phyloP scores from a whole-genome alignment of 75 land plant species.

The Pinus tabuliformis region DNA sequence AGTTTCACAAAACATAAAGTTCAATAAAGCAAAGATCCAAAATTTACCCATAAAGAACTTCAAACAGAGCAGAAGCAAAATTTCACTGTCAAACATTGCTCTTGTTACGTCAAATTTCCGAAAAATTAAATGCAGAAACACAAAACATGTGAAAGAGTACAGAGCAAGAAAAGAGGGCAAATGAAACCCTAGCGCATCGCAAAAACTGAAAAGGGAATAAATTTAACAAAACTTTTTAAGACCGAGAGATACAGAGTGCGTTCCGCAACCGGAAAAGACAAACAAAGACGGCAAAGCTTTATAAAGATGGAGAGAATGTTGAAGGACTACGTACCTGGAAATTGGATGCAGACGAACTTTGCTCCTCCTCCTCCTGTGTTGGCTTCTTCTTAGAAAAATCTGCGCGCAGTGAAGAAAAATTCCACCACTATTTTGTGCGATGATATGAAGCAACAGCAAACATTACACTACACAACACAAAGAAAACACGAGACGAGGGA shows the following conservation, averaged over 20 bases:
- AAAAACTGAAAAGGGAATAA: not conserved
- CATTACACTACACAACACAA: not conserved
- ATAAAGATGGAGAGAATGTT: not conserved
- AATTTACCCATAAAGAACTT: not conserved
- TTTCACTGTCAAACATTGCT: not conserved
- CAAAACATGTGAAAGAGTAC: not conserved
- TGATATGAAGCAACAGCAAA: too few species aligned
- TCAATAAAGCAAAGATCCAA: not conserved
- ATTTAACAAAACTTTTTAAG: not conserved
- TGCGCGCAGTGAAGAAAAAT: not conserved
- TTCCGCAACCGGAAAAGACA: not conserved
- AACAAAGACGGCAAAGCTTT: not conserved
- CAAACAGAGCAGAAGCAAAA: not conserved
- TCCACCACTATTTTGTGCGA: too few species aligned
- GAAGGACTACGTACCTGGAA: not conserved
- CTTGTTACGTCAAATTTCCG: not conserved
- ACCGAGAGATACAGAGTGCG: not conserved
- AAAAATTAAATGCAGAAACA: not conserved
- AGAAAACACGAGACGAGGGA: not conserved
- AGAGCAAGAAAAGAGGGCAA: not conserved
- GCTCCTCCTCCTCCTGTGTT: slow-evolving; percentile 3
- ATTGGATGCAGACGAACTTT: not conserved
- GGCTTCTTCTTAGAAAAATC: not conserved
- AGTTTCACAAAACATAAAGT: not conserved
- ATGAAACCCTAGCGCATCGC: slow-evolving; percentile 4